Base-by-base conservation (phyloP, 2,329 filamentous ascomycete species). In the Zasmidium citrigriseum region DNA sequence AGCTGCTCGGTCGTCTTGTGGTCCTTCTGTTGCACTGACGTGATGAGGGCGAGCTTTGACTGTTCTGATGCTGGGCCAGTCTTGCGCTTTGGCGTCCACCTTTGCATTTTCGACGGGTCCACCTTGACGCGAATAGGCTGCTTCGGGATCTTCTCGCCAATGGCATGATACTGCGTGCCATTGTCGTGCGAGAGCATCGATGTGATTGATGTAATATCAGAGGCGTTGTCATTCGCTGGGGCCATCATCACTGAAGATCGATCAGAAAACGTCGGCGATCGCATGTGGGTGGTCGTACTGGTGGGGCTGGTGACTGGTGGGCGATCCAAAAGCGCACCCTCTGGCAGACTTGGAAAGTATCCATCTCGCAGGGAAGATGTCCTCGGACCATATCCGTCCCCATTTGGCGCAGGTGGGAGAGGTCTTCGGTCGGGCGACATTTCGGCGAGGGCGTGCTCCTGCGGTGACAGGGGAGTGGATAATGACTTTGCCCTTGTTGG, bases 81-180 rank as follows among this genome's bases (percentile, higher is more conserved):
- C 9, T 46, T 58, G 34, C 54, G 55, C 48, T 62, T 64, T 3
- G 66, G 67, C 18, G 27, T 50, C 56, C 66, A 64, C 54, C 68
- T 52, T 18, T 63, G 56, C n/a, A 62, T 61, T 20, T 61, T 61
- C 4, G 62, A 21, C 7, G 64, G 65, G 21, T 70, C 67, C 23
- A 76, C 80, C 67, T 80, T 80, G 61, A 84, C 65, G 3, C 80
- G 79, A 18, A 84, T 72, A 1, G 80, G 78, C 55, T 80, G 77
- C 60, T 64, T 72, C 46, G 70, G 72, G 57, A 76, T 75, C 22
- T 82, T 71, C n/a, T 79, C 77, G 1, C 77, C 62, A 20, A 51
- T 62, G 60, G 61, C 61, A 63, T 61, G 69, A 59, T 73, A 70
- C 20, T 72, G 69, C 12, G 68, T 60, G 1, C 62, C 59, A 24